These are phyloP conservation scores for Colletotrichum chlorophyti DNA, from an alignment of 2,329 filamentous ascomycete species.

Conservation along the genomic window DNA sequence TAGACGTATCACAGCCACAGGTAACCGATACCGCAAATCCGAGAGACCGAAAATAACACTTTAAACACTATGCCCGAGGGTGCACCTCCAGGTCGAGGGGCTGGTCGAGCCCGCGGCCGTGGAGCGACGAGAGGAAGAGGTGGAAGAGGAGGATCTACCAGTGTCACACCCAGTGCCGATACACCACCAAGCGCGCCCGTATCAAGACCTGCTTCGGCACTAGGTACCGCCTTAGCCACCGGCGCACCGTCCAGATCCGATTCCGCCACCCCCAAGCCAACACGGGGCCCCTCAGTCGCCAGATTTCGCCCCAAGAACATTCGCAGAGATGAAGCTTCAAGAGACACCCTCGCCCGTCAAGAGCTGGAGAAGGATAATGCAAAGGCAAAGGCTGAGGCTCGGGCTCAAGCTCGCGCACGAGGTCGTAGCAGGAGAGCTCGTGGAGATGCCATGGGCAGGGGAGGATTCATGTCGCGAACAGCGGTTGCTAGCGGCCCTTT, in stretches of 20 bases:
- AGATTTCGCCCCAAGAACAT: slow-evolving; percentile 57
- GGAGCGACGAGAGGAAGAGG: slow-evolving; percentile 24
- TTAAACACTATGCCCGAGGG: slow-evolving; percentile 23
- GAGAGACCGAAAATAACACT: not conserved
- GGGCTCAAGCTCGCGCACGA: slow-evolving; percentile 27
- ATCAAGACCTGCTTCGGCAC: slow-evolving; percentile 12
- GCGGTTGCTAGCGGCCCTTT: slow-evolving; percentile 48
- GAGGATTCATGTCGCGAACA: slow-evolving; percentile 43
- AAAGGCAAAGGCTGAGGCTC: slow-evolving; percentile 30
- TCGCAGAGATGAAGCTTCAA: slow-evolving; percentile 57
- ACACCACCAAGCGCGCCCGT: not conserved
- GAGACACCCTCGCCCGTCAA: slow-evolving; percentile 52
- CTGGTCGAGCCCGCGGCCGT: slow-evolving; percentile 27
- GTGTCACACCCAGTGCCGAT: slow-evolving; percentile 14
- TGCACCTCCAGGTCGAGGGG: slow-evolving; percentile 22
- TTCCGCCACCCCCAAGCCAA: slow-evolving; percentile 41
- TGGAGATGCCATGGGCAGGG: slow-evolving; percentile 52
- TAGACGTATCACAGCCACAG: not conserved
- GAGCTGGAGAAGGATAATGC: slow-evolving; percentile 49
- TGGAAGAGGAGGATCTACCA: slow-evolving; percentile 12
- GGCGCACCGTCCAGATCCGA: slow-evolving; percentile 28
- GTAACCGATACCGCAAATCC: not conserved
- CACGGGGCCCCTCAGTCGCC: slow-evolving; percentile 42
- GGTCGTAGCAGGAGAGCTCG: slow-evolving; percentile 49
- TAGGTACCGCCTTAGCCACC: not conserved